phyloP scores from a whole-genome alignment of 768 basidiomycete genomes.

The Mycena crocata region DNA sequence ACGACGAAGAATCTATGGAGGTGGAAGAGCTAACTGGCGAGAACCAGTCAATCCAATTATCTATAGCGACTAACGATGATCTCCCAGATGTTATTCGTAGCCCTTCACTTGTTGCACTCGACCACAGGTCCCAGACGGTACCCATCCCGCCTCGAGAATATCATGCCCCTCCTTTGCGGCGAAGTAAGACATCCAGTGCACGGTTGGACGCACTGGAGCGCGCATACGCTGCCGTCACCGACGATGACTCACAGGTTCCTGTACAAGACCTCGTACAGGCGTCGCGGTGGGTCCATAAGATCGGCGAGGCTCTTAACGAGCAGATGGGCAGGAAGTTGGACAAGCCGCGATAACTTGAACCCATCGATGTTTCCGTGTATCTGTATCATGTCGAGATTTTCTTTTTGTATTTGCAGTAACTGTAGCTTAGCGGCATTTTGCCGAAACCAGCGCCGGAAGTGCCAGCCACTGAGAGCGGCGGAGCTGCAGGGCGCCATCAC shows the following conservation, averaged over 20 bases:
- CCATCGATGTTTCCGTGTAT: neutral
- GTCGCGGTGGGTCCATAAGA: slow-evolving; percentile 56
- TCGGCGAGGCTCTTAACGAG: slow-evolving; percentile 59
- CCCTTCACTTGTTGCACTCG: slow-evolving; percentile 1
- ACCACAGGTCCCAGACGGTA: slow-evolving; percentile 19
- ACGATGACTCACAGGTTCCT: slow-evolving; percentile 59
- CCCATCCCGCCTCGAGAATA: slow-evolving; percentile 21
- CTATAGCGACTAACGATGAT: too few relatives aligned
- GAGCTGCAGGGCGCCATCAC: too few relatives aligned
- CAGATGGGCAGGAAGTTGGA: slow-evolving; percentile 54
- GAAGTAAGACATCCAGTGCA: slow-evolving; percentile 54
- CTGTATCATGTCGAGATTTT: neutral
- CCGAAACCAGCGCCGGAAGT: neutral
- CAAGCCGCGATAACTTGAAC: slow-evolving; percentile 2
- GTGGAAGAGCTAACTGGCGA: neutral
- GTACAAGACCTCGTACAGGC: slow-evolving; percentile 62
- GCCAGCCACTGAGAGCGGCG: neutral
- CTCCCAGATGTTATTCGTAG: neutral
- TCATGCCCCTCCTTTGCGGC: slow-evolving; percentile 41
- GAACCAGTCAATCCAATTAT: too few relatives aligned
- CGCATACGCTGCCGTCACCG: slow-evolving; percentile 55
- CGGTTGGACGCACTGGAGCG: slow-evolving; percentile 57
- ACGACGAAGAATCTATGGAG: slow-evolving; percentile 4
- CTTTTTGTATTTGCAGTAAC: slow-evolving; percentile 21
- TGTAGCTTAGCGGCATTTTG: slow-evolving; percentile 19